Evolutionary conservation across 257 asterid genomes (phyloP).

Genomic region (Solanum pinnatisectum): DNA sequence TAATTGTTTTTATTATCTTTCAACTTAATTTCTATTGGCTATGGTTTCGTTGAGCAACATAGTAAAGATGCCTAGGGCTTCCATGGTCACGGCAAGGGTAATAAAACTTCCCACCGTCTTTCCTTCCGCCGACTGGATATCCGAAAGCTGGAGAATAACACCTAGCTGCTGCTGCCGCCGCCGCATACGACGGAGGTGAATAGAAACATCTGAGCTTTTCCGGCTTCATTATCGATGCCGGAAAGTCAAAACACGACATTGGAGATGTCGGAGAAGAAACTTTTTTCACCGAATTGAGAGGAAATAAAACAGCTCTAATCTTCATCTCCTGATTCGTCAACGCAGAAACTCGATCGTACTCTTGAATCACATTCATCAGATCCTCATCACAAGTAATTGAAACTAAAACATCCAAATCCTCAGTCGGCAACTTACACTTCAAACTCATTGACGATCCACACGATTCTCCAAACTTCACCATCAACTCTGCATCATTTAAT

Average conservation of each 20-base stretch:
- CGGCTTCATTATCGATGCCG: conserved; percentile 5
- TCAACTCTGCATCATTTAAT: conserved; percentile 33
- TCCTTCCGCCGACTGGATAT: conserved; percentile 1
- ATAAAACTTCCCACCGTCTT: not conserved
- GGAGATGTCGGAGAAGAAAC: conserved; percentile 62
- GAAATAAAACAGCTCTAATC: conserved; percentile 62
- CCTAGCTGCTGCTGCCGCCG: not conserved
- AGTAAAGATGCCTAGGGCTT: conserved; percentile 14
- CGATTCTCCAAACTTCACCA: conserved; percentile 68
- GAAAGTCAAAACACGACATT: conserved; percentile 51
- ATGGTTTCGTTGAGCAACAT: conserved; percentile 19
- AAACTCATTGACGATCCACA: conserved; percentile 61
- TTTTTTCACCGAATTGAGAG: conserved; percentile 39
- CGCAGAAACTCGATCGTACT: conserved; percentile 51
- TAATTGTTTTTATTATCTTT: not conserved
- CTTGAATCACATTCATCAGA: conserved; percentile 41
- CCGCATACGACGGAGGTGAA: conserved; percentile 12
- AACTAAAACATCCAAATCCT: conserved; percentile 69
- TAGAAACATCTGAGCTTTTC: conserved; percentile 9
- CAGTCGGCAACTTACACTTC: conserved; percentile 72
- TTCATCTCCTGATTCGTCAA: conserved; percentile 28
- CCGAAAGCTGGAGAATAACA: conserved; percentile 10
- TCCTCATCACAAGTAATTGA: conserved; percentile 73
- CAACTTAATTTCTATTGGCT: conserved; percentile 1
- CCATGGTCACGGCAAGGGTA: conserved; percentile 15